Evolutionary conservation across 495 filamentous ascomycete genomes (phyloP), one percentile per base, ranked within the genome.

Genomic region (Penicillium turbatum): DNA sequence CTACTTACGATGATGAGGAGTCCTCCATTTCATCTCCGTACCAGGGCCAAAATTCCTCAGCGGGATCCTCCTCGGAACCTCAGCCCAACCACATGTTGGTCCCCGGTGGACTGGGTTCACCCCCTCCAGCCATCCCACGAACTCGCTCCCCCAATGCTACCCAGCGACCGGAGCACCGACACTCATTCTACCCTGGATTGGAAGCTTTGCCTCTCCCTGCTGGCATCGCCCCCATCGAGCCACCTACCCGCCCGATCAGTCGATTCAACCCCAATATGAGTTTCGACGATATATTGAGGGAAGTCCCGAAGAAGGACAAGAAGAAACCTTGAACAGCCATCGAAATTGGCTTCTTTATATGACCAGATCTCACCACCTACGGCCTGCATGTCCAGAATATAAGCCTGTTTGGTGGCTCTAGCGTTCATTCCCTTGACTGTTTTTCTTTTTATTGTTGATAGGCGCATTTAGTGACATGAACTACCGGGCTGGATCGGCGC

Each of bases 201-300:
- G 77, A 81, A 57, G 77, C 78, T 4, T 51, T 81, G 40, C 78
- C 78, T 1, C 56, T 81, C 13, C 78, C 78, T 3, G 71, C 73
- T 1, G 77, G 77, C 16, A 75, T 81, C 26, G 71, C 72, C 3
- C 77, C 74, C 12, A 70, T 72, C 27, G 77, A 77, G 49, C 72
- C 70, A 19, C 76, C 66, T 15, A 63, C 67, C 27, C 66, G 65
- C 38, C 69, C 67, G 35, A 61, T 69, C 15, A 73, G 67, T 50
- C 71, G 68, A 40, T 78, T 75, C 65, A 79, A 74, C 46, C 74
- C 65, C 48, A 78, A 71, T 53, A 77, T 77, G 72, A 81, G 74
- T 47, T 81, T 81, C 57, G 77, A 79, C 44, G 72, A 78, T 48
- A 81, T 81, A 44, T 55, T 81, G 44, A 72, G 63, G 47, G 69